Evolutionary conservation across 2,329 filamentous ascomycete genomes (phyloP).

Genomic region (Xylaria sp.): DNA sequence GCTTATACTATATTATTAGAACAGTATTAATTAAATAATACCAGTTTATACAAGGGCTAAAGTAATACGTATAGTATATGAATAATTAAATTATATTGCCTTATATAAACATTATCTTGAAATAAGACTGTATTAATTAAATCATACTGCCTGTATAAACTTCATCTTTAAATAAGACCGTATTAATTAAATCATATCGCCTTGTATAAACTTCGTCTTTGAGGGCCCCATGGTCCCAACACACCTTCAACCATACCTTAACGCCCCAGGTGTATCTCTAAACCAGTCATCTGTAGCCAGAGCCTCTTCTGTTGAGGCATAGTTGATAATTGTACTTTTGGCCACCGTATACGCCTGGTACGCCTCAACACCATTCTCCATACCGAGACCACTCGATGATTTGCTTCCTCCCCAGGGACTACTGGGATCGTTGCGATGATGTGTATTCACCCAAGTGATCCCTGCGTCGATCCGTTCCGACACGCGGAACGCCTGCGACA

Average conservation of each 20-base stretch:
- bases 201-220: neutral
- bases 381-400: conserved; percentile 72
- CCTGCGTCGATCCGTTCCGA: conserved; percentile 77
- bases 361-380: conserved; percentile 76
- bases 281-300: conserved; percentile 74
- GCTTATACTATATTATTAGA: too few relatives aligned
- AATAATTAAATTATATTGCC: too few relatives aligned
- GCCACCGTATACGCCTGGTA: conserved; percentile 68
- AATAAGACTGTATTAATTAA: too few relatives aligned
- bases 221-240: neutral
- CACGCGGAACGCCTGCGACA: conserved; percentile 78
- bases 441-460: conserved; percentile 67
- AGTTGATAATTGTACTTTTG: conserved; percentile 78
- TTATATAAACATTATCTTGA: too few relatives aligned
- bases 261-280: conserved; percentile 64
- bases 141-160: conserved; percentile 10
- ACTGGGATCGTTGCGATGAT: conserved; percentile 78
- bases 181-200: conserved; percentile 28
- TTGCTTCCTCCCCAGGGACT: conserved; percentile 76
- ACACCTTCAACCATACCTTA: conserved; percentile 66
- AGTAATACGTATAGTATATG: too few relatives aligned
- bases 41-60: neutral
- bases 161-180: too few relatives aligned
- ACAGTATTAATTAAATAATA: conserved; percentile 28
- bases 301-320: conserved; percentile 65